These are phyloP conservation scores for Stachybotrys chlorohalonatus DNA, from an alignment of 2,329 filamentous ascomycete species.

Conservation along the genomic window DNA sequence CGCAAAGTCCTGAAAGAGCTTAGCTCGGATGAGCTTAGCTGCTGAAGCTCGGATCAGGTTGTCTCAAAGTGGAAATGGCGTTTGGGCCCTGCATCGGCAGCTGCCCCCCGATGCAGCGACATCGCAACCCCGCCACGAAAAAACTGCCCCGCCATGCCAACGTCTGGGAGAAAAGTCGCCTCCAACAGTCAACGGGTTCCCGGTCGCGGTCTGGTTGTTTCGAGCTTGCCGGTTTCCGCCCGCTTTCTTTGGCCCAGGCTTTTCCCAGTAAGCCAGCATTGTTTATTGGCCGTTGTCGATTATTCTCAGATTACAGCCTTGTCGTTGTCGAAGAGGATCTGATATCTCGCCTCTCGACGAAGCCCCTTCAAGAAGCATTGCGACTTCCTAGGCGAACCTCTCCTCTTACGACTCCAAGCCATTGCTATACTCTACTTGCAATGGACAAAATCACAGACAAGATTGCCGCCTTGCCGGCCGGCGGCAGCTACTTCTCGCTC, in stretches of 20 bases:
- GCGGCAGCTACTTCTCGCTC: constrained; percentile 84
- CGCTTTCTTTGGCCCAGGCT: too few species aligned
- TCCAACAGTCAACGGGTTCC: not conserved
- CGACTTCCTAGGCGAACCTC: not conserved
- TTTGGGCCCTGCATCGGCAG: not conserved
- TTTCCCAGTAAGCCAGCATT: too few species aligned
- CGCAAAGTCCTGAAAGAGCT: too few species aligned
- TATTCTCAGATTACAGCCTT: too few species aligned
- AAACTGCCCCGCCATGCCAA: not conserved
- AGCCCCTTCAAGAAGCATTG: not conserved
- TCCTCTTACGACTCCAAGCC: not conserved
- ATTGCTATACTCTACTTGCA: constrained; percentile 1
- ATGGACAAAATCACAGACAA: constrained; percentile 94
- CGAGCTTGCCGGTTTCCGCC: too few species aligned
- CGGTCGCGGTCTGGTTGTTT: too few species aligned
- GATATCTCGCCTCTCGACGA: too few species aligned
- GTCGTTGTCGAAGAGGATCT: too few species aligned
- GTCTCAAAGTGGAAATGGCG: not conserved
- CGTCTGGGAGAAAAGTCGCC: not conserved
- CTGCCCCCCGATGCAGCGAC: not conserved
- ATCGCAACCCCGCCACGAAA: not conserved
- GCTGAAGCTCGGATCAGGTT: not conserved
- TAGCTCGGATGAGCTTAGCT: not conserved
- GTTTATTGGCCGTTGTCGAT: too few species aligned
- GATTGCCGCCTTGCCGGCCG: constrained; percentile 77